Conservation (phyloP, 257 asterid species). For the Solanum pimpinellifolium region DNA sequence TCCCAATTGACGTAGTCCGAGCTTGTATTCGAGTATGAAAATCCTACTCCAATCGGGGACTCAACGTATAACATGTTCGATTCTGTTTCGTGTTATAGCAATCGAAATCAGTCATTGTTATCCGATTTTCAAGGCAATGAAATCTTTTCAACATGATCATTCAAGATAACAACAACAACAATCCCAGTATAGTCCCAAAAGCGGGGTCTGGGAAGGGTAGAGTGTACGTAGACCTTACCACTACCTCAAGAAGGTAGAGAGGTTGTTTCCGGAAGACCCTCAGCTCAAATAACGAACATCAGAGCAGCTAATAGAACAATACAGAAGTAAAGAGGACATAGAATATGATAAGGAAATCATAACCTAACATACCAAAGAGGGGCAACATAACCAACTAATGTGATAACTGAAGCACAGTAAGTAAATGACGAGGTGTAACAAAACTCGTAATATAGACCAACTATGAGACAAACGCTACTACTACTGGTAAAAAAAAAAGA, state of each 20-base stretch:
- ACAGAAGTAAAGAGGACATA: not conserved
- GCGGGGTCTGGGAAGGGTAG: accelerated
- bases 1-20: constrained; percentile 11
- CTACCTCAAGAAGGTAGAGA: not conserved
- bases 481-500: too few species aligned
- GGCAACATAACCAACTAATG: not conserved
- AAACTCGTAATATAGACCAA: not conserved
- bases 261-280: not conserved
- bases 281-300: too few species aligned
- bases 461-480: not conserved
- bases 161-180: not conserved
- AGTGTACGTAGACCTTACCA: too few species aligned
- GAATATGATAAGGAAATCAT: not conserved
- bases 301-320: not conserved
- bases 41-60: constrained; percentile 20
- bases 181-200: not conserved
- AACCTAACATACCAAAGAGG: not conserved
- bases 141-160: not conserved
- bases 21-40: constrained; percentile 20
- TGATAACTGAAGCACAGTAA: not conserved
- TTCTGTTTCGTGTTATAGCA: not conserved
- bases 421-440: too few species aligned
- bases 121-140: not conserved
- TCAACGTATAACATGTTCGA: constrained; percentile 24
- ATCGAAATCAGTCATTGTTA: not conserved